Conservation (phyloP, 1,284 basidiomycete species). For the Trichosporon ovoides region DNA sequence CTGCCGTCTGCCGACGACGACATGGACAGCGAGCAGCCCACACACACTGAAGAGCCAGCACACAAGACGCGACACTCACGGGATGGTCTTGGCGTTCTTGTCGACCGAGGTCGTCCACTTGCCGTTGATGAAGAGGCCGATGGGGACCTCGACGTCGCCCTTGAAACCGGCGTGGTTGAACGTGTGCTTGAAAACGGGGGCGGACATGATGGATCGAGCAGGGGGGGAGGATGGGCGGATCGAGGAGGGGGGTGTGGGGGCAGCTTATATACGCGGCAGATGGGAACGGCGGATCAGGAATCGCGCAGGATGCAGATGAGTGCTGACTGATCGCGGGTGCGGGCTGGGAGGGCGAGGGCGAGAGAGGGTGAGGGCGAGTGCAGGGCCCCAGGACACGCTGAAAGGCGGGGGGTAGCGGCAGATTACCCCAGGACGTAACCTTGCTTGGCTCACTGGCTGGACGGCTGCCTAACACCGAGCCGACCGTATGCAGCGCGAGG, state of each 20-base stretch:
- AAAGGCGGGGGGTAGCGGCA: no score
- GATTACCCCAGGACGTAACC: no score
- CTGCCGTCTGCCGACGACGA: no score
- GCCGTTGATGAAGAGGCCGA: conserved; percentile 77
- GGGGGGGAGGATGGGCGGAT: conserved; percentile 1
- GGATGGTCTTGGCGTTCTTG: conserved; percentile 45
- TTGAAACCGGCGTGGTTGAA: conserved; percentile 63
- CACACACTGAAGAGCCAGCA: no score
- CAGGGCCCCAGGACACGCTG: no score
- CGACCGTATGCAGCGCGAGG: no score
- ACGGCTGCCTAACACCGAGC: neutral
- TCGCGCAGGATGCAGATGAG: no score
- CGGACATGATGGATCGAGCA: neutral
- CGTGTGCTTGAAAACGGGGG: conserved; percentile 54
- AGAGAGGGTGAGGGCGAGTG: no score
- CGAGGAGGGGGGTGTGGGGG: neutral
- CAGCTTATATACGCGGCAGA: conserved; percentile 12
- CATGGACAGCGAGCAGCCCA: neutral
- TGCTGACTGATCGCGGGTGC: no score
- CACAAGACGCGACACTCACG: conserved; percentile 36
- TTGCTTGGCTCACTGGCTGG: no score
- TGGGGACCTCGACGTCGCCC: conserved; percentile 62
- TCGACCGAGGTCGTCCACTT: conserved; percentile 69
- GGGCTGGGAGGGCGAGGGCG: no score
- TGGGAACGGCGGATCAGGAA: no score